Evolutionary conservation across 2,329 filamentous ascomycete genomes (phyloP).

Genomic region (Pyrenochaeta sp.): DNA sequence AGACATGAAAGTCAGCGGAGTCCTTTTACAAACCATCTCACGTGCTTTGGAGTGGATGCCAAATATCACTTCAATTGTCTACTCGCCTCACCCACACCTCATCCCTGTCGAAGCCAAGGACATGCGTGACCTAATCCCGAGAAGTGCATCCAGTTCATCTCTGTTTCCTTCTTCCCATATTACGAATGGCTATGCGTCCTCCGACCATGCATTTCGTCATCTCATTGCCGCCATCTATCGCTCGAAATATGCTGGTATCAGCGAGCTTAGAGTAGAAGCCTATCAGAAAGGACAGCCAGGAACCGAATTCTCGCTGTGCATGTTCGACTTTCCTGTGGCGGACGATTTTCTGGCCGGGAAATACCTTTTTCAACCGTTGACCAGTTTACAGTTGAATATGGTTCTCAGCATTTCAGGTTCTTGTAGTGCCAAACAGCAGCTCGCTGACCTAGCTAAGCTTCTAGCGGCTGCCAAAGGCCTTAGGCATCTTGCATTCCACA

Average conservation of each 20-base stretch:
- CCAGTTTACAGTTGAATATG: constrained; percentile 27
- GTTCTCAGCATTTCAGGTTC: background rate
- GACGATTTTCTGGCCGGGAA: constrained; percentile 26
- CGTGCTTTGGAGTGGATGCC: constrained; percentile 33
- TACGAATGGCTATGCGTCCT: background rate
- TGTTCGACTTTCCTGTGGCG: constrained; percentile 26
- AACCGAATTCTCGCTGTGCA: constrained; percentile 22
- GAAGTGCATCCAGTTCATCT: background rate
- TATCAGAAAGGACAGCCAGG: background rate
- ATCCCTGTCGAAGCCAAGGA: constrained; percentile 30
- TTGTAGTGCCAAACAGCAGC: background rate
- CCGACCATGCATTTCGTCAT: constrained; percentile 35
- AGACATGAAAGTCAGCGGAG: constrained; percentile 27
- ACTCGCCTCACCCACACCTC: constrained; percentile 30
- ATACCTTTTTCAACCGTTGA: constrained; percentile 31
- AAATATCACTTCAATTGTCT: constrained; percentile 34
- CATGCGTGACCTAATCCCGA: constrained; percentile 32
- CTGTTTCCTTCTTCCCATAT: background rate
- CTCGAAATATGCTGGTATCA: constrained; percentile 29
- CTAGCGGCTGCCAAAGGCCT: constrained; percentile 26
- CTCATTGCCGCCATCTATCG: constrained; percentile 36
- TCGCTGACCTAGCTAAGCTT: constrained; percentile 26
- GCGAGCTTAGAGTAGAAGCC: constrained; percentile 23
- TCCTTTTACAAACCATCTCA: constrained; percentile 35
- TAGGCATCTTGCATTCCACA: constrained; percentile 23